Conservation (phyloP, 805 yeast genomes). For the Ogataea glucozyma region DNA sequence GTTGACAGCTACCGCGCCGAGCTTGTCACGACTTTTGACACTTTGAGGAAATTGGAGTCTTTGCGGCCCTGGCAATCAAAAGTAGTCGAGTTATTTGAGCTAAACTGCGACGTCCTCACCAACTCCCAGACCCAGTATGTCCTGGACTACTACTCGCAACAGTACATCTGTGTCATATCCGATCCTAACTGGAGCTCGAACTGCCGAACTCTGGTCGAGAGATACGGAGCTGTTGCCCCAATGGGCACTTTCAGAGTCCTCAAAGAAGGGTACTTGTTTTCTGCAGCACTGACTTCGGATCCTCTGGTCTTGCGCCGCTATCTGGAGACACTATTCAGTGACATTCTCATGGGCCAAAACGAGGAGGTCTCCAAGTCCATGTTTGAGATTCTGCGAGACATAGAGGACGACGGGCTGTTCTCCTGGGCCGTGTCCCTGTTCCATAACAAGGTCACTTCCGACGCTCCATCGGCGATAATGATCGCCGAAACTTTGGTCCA, state of each 20-base stretch:
- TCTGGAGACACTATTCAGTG: conserved; percentile 20
- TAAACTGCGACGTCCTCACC: conserved; percentile 19
- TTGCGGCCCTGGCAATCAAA: conserved; percentile 10
- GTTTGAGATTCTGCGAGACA: conserved; percentile 3
- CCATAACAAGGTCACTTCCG: conserved; percentile 2
- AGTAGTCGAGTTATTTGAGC: conserved; percentile 22
- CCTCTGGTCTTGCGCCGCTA: conserved; percentile 16
- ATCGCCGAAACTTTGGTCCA: conserved; percentile 17
- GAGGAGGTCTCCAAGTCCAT: conserved; percentile 1
- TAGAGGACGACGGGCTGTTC: conserved; percentile 11
- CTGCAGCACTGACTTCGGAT: conserved; percentile 21
- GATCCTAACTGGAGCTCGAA: conserved; percentile 53
- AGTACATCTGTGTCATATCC: conserved; percentile 55
- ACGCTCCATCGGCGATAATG: conserved; percentile 5
- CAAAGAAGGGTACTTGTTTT: conserved; percentile 18
- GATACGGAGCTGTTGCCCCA: conserved; percentile 39
- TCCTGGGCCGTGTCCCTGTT: conserved; percentile 9
- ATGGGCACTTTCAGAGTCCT: conserved; percentile 24
- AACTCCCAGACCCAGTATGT: conserved; percentile 36
- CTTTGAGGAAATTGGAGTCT: conserved; percentile 17
- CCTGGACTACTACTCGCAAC: conserved; percentile 47
- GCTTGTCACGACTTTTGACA: conserved; percentile 17
- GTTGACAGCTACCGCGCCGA: neutral
- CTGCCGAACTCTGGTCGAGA: conserved; percentile 43
- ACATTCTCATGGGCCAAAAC: conserved; percentile 9